Evolutionary conservation across 495 filamentous ascomycete genomes (phyloP), one percentile per base, ranked within the genome.

Genomic region (Podospora comata): DNA sequence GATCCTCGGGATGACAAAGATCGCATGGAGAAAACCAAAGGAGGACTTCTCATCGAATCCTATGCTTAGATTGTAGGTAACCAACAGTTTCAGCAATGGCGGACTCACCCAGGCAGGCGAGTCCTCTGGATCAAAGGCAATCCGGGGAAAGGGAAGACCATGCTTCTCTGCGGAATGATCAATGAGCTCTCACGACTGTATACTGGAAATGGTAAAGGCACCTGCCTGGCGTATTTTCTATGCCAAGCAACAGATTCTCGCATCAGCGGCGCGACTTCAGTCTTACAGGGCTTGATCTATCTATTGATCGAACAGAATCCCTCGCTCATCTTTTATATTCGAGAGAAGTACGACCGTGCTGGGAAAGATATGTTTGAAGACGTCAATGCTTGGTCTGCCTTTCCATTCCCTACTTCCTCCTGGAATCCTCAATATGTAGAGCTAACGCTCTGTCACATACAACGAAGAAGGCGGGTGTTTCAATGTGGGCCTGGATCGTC

Each of bases 281-380:
- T 83, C 0, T 67, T 84, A 2, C 75, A 79, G 0, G 77, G 80
- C 20, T 68, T 84, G 9, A 78, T 83, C 4, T 84, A 74, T 70
- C 44, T 76, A 59, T 75, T 82, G 19, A 76, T 79, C 62, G 19
- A 61, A 28, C 65, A 60, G 23, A 27, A 66, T 2, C 56, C 56
- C 7, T 20, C 56, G 18, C 65, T 61, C 57, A 3, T 66, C n/a
- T 16, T 30, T 2, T 18, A 54, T 18, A 34, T 55, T 5, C 65
- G 30, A 30, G 26, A 26, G 6, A 16, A 61, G 65, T 61, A 66
- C 57, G 30, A 60, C 19, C 39, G 39, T 16, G 39, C 39, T 3
- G 39, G 39, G 1, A 16, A 48, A 48, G 13, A 2, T 48, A 3
- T 48, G 9, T 48, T 48, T 16, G 15, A 48, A 48, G 39, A 48